A percentile compares a stretch with the other conserved stretches of the same genome.
phyloP scores from a whole-genome alignment of 805 yeast species.

The Hanseniaspora pseudoguilliermondii region DNA sequence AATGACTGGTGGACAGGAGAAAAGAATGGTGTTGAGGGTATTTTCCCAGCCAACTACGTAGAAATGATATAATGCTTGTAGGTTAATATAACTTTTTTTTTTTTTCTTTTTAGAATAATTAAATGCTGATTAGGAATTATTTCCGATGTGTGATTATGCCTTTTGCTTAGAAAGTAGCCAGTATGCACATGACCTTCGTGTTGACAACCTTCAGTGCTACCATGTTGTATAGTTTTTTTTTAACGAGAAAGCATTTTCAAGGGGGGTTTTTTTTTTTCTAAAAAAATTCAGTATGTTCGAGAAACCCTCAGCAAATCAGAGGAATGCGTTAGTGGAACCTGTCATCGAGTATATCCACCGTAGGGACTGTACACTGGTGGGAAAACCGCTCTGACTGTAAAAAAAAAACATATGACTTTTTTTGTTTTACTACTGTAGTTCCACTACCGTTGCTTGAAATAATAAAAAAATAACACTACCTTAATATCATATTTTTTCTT shows the following conservation, averaged over 20 bases:
- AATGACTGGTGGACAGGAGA: conserved; percentile 99
- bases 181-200: too few species aligned
- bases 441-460: neutral
- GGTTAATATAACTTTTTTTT: neutral
- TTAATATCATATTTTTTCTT: too few species aligned
- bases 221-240: too few species aligned
- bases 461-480: too few species aligned
- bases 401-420: neutral
- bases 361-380: neutral
- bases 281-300: too few species aligned
- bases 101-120: neutral
- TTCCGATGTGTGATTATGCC: too few species aligned
- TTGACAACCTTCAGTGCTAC: too few species aligned
- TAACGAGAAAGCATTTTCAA: too few species aligned
- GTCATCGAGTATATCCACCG: neutral
- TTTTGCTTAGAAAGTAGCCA: too few species aligned
- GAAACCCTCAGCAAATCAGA: too few species aligned
- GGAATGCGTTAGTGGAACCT: neutral
- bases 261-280: too few species aligned
- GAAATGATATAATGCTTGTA: conserved; percentile 34
- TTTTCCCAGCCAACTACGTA: conserved; percentile 95
- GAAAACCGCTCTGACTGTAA: neutral
- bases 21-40: conserved; percentile 71
- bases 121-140: too few species aligned
- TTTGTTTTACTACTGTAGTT: neutral